Evolutionary conservation across 148 eudicot species (phyloP).

Genomic region (Suaeda aralocaspica): DNA sequence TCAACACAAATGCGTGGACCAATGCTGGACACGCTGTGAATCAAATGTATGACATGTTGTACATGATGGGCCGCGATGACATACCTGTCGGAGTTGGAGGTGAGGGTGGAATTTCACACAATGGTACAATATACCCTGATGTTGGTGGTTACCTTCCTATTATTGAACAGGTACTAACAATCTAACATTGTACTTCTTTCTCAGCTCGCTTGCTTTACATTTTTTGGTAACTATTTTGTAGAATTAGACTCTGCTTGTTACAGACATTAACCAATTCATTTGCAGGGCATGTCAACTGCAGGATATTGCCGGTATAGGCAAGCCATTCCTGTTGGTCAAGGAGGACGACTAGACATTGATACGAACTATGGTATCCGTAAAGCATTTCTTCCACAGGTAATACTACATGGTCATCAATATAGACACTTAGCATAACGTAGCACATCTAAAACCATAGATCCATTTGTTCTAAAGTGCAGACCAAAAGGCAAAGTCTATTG

Average conservation of each 20-base stretch:
- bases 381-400: conserved; percentile 83
- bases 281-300: conserved; percentile 63
- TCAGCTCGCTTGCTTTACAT: too few relatives aligned
- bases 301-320: conserved; percentile 87
- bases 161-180: conserved; percentile 48
- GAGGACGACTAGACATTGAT: conserved; percentile 69
- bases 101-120: conserved; percentile 71
- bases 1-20: conserved; percentile 73
- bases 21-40: conserved; percentile 83
- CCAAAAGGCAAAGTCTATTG: too few relatives aligned
- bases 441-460: too few relatives aligned
- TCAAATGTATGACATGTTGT: conserved; percentile 74
- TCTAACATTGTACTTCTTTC: too few relatives aligned
- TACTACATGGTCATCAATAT: too few relatives aligned
- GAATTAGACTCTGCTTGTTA: too few relatives aligned
- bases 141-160: conserved; percentile 91
- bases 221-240: too few relatives aligned
- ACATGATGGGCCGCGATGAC: conserved; percentile 91
- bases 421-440: too few relatives aligned
- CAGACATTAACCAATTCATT: neutral
- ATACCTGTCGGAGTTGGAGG: conserved; percentile 83
- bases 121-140: conserved; percentile 57
- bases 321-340: conserved; percentile 66
- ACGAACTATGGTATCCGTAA: conserved; percentile 68
- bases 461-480: too few relatives aligned